These are phyloP conservation scores for Fusarium sulawesiense DNA, from an alignment of 2,329 filamentous ascomycete genomes.

Conservation along the genomic window DNA sequence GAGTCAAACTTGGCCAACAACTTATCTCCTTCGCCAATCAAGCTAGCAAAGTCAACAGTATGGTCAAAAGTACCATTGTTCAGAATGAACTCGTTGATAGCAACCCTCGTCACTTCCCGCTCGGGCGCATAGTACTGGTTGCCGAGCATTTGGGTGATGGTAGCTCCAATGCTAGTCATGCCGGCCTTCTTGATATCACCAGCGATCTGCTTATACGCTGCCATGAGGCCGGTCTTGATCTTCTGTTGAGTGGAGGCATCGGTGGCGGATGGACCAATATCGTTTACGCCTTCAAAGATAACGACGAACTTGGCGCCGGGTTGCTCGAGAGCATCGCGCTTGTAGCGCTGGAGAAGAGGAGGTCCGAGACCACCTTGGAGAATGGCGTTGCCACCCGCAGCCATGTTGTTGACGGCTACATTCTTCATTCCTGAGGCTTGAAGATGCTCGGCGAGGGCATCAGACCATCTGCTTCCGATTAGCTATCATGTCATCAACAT, in stretches of 20 bases:
- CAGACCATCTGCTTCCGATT: conserved; percentile 13
- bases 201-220: conserved; percentile 14
- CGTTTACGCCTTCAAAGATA: conserved; percentile 26
- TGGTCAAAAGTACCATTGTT: conserved; percentile 24
- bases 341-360: conserved; percentile 24
- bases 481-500: neutral
- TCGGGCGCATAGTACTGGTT: conserved; percentile 22
- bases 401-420: conserved; percentile 34
- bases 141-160: conserved; percentile 26
- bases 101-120: conserved; percentile 13
- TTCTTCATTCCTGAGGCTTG: conserved; percentile 16
- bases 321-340: conserved; percentile 27
- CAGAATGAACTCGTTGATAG: conserved; percentile 30
- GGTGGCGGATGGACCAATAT: conserved; percentile 15
- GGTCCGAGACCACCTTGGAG: conserved; percentile 26
- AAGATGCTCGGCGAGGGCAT: conserved; percentile 22
- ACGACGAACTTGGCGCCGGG: conserved; percentile 19
- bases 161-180: conserved; percentile 14
- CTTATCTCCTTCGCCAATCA: conserved; percentile 27
- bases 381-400: conserved; percentile 32
- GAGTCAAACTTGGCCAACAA: conserved; percentile 23
- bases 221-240: neutral
- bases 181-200: neutral
- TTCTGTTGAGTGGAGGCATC: conserved; percentile 17
- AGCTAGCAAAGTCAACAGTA: conserved; percentile 21